phyloP scores from a whole-genome alignment of 768 basidiomycete species.

The Inosperma sp. region DNA sequence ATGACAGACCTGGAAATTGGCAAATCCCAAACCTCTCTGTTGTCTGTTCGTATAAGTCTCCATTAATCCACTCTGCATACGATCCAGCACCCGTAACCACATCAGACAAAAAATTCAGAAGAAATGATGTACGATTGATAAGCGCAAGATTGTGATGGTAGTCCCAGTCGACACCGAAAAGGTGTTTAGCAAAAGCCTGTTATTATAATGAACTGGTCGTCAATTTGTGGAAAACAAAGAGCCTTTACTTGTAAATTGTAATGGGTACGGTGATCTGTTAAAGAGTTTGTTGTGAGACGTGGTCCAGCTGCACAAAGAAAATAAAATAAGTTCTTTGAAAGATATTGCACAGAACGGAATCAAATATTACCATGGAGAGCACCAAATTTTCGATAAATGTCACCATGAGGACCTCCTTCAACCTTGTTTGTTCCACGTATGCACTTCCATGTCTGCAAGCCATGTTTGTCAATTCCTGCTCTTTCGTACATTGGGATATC shows the following conservation, averaged over 20 bases:
- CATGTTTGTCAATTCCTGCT: constrained; percentile 17
- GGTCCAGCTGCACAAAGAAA: constrained; percentile 17
- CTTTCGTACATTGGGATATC: constrained; percentile 17
- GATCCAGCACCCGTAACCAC: constrained; percentile 11
- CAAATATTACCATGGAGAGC: constrained; percentile 11
- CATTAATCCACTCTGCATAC: constrained; percentile 22
- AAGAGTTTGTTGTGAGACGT: constrained; percentile 20
- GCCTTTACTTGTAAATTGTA: constrained; percentile 19
- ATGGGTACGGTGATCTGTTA: constrained; percentile 22
- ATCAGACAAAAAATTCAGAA: constrained; percentile 6
- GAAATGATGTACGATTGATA: constrained; percentile 19
- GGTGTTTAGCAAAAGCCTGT: constrained; percentile 18
- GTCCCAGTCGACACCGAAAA: constrained; percentile 16
- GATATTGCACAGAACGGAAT: neutral
- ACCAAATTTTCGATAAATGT: constrained; percentile 20
- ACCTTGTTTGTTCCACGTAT: constrained; percentile 21
- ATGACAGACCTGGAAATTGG: constrained; percentile 19
- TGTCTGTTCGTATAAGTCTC: constrained; percentile 22
- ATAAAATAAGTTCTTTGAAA: too few relatives aligned
- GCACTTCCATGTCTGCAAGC: constrained; percentile 19
- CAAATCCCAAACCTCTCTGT: constrained; percentile 21
- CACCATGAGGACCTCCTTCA: constrained; percentile 25
- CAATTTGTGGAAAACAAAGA: too few relatives aligned
- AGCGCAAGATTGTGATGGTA: constrained; percentile 20
- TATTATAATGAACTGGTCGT: neutral